Evolutionary conservation across 306 rosid species (phyloP), one percentile per base, ranked within the genome.

Genomic region (Quercus agrifolia): DNA sequence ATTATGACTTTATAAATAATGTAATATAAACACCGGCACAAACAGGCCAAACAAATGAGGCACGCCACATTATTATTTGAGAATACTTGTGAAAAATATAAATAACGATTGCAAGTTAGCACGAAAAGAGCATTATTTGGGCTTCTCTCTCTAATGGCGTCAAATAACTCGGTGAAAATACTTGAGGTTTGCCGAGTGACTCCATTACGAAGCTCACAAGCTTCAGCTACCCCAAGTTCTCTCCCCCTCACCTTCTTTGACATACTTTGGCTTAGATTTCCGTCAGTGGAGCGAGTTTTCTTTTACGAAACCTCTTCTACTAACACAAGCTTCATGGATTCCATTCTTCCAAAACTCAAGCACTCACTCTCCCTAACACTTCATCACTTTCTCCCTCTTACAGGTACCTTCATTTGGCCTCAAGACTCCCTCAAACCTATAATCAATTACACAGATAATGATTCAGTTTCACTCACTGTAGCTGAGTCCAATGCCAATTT

Each of bases 211-310:
- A 21, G 1, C 35, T 13, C 58, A n/a, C 33, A 56, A 21, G 49
- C 25, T 23, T 25, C 77, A 3, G 70, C 83, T 18, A 12, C 17
- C 4, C 71, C 58, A 27, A 78, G 9, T 18, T 71, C 72, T 15
- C 76, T 83, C 2, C 83, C 78, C 15, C 71, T 75, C 17, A 83
- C 86, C 5, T 62, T 75, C 21, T 83, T 83, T 23, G 81, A 83
- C 52, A 7, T 79, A 30, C 27, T 55, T 9, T 83, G 81, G 84
- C 78, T 79, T 18, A 74, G 81, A 31, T 77, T 83, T 30, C 58
- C 81, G 18, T 81, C 87, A 0, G 58, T 71, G 4, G 66, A 79
- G 12, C 78, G 75, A 31, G 59, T 83, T 7, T 71, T 71, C 73
- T 79, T 76, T 33, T 83, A 71, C 19, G 67, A 76, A 64, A 23